phyloP scores from a whole-genome alignment of 2,329 filamentous ascomycete genomes.

The Aspergillus sp. region DNA sequence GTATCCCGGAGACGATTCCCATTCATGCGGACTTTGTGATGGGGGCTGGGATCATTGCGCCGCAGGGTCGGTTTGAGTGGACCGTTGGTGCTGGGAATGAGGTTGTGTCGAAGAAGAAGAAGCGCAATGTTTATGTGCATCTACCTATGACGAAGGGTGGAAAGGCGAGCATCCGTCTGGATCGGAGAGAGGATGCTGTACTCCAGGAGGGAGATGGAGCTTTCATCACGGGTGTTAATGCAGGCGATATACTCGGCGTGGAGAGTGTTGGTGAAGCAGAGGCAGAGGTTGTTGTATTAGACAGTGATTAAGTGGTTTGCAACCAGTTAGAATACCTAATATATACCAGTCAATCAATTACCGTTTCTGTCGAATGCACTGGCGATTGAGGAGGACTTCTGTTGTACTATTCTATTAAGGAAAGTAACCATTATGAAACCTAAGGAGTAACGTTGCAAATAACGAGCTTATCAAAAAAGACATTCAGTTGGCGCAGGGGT shows the following conservation, averaged over 20 bases:
- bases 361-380: no score
- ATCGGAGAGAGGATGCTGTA: constrained; percentile 64
- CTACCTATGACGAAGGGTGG: constrained; percentile 76
- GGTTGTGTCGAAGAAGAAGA: constrained; percentile 40
- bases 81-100: constrained; percentile 58
- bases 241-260: constrained; percentile 63
- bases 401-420: no score
- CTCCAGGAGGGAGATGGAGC: constrained; percentile 78
- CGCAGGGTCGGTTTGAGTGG: constrained; percentile 68
- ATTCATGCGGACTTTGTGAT: constrained; percentile 84
- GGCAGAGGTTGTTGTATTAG: constrained; percentile 68
- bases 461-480: no score
- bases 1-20: constrained; percentile 68
- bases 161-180: constrained; percentile 69
- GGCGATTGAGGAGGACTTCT: no score
- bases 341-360: no score
- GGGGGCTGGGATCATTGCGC: constrained; percentile 71
- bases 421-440: no score
- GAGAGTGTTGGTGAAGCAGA: constrained; percentile 69
- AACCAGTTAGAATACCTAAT: no score
- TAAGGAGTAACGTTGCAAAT: no score
- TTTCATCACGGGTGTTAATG: constrained; percentile 66
- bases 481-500: no score
- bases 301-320: constrained; percentile 52
- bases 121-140: constrained; percentile 75